Evolutionary conservation across 495 filamentous ascomycete species (phyloP), one percentile per base, ranked within the genome.

Genomic region (Aspergillus conjunctus): DNA sequence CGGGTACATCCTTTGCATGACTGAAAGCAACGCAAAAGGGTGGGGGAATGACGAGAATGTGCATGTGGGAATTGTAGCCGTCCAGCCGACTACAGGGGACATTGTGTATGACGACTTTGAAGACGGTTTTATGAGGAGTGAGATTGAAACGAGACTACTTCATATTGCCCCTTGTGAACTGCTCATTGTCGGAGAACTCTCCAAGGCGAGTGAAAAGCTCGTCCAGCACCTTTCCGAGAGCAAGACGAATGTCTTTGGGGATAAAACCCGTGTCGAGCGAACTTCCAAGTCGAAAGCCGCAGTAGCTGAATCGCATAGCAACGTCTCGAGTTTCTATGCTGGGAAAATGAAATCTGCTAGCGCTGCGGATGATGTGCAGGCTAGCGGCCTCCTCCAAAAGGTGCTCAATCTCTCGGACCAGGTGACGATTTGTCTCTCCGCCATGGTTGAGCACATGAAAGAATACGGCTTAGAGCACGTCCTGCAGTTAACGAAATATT

Each of bases 131-230:
- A 99, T 98, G 95, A 83, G 94, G 45, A 91, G 90, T 58, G 94
- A 99, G 68, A 90, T 98, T 49, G 94, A 99, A 75, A 98, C 94
- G 0, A 81, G 94, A 43, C 77, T 99, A 21, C 79, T 99, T 17
- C 94, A 99, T 70, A 95, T 99, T 62, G 90, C 93, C 1, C 94
- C 94, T 1, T 97, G 94, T 73, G 94, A 99, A 74, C 89, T 98
- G 63, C 76, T 99, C n/a, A 90, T 98, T 34, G 91, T 98, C 1
- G 94, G 94, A 12, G 89, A 96, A 7, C 82, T 97, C 22, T 93
- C 93, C 7, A 95, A 90, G 64, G 91, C 92, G 6, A 97, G 93
- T 4, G 92, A 98, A 17, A 98, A 98, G 75, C 82, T 99, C 26
- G 81, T 98, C 1, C 87, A 90, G 52, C 92, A 98, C 75, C 80